Base-by-base conservation (phyloP, 129 eudicot species). In the Solidago caesia region DNA sequence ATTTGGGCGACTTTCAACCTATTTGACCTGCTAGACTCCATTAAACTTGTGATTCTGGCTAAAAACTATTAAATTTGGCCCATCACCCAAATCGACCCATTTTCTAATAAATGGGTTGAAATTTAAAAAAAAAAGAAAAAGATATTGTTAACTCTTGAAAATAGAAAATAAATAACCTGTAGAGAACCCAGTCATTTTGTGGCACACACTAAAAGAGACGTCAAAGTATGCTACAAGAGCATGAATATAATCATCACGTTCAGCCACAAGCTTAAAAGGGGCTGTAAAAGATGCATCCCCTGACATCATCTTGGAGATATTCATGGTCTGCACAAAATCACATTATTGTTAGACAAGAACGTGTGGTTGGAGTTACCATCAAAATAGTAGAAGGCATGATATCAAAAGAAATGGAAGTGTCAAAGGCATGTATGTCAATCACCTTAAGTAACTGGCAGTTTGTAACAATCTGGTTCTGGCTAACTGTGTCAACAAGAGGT, bases 171-270 rank as follows among this genome's bases (percentile, higher is more conserved):
- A 67, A 79, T n/a, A 52, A 95, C 99, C 99, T 84, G 99, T 95
- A 3, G 99, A 95, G 90, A 95, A 95, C 69, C 99, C 99, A 64
- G 90, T 82, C 81, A 85, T 47, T 70, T 95, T 95, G 77, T 95
- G 99, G 59, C 97, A 91, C 62, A 77, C 81, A 14, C 90, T 89
- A 78, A 95, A 95, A 13, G 99, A 82, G 51, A 91, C 99, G 72
- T 95, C 99, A 72, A 95, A 95, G 74, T 95, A 95, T 27, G 99
- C 99, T 25, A 95, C 99, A 70, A 95, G 92, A 70, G 99, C 99
- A 60, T 95, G 99, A 64, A 95, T 87, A 82, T 95, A 95, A 74
- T 95, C 99, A 76, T 91, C 92, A 4, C 97, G 91, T 79, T 91
- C 95, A 7, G 99, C 97, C 44, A 91, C 85, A 25, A 95, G 96